Conservation (phyloP, 2,329 filamentous ascomycete genomes). For the Fusarium brachygibbosum region DNA sequence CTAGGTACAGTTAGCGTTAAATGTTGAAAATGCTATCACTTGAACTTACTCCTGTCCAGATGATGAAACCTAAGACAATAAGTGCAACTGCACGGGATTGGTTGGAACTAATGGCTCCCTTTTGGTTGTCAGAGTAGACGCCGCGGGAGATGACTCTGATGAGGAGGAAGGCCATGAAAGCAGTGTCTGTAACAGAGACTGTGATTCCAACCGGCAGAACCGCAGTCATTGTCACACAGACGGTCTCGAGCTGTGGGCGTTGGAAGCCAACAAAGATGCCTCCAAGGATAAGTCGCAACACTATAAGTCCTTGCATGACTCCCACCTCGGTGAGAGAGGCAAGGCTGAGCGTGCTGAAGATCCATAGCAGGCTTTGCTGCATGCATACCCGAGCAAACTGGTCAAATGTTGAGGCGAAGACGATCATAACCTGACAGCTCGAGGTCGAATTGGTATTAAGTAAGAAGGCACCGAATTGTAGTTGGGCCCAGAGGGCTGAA, state of each 20-base stretch:
- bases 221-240: slow-evolving; percentile 65
- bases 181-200: slow-evolving; percentile 60
- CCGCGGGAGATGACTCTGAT: slow-evolving; percentile 58
- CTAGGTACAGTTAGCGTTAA: slow-evolving; percentile 50
- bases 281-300: slow-evolving; percentile 65
- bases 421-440: slow-evolving; percentile 66
- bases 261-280: slow-evolving; percentile 68
- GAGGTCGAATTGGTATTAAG: slow-evolving; percentile 59
- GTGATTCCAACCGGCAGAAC: slow-evolving; percentile 61
- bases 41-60: slow-evolving; percentile 68
- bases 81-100: slow-evolving; percentile 59
- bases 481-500: slow-evolving; percentile 67
- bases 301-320: slow-evolving; percentile 62
- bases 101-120: slow-evolving; percentile 44
- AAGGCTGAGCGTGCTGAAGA: slow-evolving; percentile 57
- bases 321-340: slow-evolving; percentile 55
- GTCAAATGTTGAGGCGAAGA: slow-evolving; percentile 68
- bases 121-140: slow-evolving; percentile 51
- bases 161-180: slow-evolving; percentile 60
- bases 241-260: slow-evolving; percentile 63
- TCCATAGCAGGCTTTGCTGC: slow-evolving; percentile 69
- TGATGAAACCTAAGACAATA: slow-evolving; percentile 59
- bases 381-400: slow-evolving; percentile 67
- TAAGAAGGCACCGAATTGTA: slow-evolving; percentile 65
- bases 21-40: background rate